These are phyloP conservation scores for Arachis hypogaea DNA, from an alignment of 306 rosid genomes.

Conservation along the genomic window DNA sequence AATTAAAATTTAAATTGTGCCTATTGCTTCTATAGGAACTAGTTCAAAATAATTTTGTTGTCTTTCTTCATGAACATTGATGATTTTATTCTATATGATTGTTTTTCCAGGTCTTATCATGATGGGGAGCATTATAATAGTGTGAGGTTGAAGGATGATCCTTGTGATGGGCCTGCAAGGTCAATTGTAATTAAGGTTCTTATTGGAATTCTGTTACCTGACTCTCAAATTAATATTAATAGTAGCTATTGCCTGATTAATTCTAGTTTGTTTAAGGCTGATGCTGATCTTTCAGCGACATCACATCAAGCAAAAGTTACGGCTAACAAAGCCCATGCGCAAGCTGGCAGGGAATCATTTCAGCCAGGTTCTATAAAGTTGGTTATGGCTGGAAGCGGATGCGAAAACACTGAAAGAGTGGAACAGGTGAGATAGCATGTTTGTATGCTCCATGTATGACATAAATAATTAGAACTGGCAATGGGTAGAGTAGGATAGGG, in stretches of 20 bases:
- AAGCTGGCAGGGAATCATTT: constrained; percentile 44
- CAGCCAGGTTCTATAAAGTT: constrained; percentile 57
- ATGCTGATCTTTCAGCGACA: constrained; percentile 68
- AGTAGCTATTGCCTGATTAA: constrained; percentile 49
- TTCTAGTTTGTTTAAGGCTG: constrained; percentile 78
- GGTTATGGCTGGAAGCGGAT: constrained; percentile 79
- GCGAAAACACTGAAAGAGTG: constrained; percentile 59
- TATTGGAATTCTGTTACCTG: constrained; percentile 13
- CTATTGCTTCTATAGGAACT: constrained; percentile 27
- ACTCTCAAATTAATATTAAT: constrained; percentile 28
- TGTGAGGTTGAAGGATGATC: constrained; percentile 75
- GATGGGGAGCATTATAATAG: constrained; percentile 88
- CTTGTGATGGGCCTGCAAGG: constrained; percentile 74
- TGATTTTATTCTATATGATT: constrained; percentile 18
- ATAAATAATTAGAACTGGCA: background rate
- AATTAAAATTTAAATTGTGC: background rate
- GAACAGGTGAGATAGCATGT: constrained; percentile 60
- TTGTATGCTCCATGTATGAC: constrained; percentile 17
- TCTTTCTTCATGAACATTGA: constrained; percentile 31
- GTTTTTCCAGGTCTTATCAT: constrained; percentile 70
- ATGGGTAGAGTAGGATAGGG: no score
- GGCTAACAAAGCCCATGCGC: constrained; percentile 37
- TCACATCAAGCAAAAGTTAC: constrained; percentile 56
- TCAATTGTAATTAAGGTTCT: constrained; percentile 72
- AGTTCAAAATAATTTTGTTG: constrained; percentile 23